Conservation (phyloP, 2,329 filamentous ascomycete genomes). For the Colletotrichum lini region DNA sequence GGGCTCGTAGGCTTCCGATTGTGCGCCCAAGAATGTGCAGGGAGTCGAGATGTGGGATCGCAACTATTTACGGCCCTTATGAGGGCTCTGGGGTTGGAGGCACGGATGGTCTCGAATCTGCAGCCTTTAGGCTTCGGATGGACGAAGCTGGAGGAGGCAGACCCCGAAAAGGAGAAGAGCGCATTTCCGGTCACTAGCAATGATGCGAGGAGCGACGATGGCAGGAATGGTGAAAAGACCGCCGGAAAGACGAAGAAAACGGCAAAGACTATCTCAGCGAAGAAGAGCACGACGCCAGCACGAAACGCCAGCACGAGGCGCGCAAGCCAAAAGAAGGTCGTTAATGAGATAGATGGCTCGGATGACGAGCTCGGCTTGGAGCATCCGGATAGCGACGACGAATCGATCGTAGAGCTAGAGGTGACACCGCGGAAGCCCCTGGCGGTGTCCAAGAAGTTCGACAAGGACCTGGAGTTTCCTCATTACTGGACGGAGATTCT, state of each 20-base stretch:
- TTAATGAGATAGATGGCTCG: constrained; percentile 27
- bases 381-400: constrained; percentile 70
- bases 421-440: constrained; percentile 57
- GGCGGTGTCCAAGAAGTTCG: constrained; percentile 67
- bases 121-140: constrained; percentile 93
- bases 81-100: constrained; percentile 84
- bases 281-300: constrained; percentile 26
- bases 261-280: constrained; percentile 31
- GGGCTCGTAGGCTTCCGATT: constrained; percentile 77
- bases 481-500: constrained; percentile 95
- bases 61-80: constrained; percentile 92
- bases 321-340: constrained; percentile 16
- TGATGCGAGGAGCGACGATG: constrained; percentile 41
- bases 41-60: constrained; percentile 88
- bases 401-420: constrained; percentile 71
- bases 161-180: constrained; percentile 59
- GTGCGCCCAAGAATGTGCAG: constrained; percentile 78
- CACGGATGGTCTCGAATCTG: constrained; percentile 85
- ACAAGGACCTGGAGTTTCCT: constrained; percentile 84
- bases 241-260: constrained; percentile 43
- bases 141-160: constrained; percentile 87
- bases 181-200: background rate
- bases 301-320: constrained; percentile 13
- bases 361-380: constrained; percentile 46
- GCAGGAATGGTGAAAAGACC: constrained; percentile 12